Evolutionary conservation across 306 rosid genomes (phyloP), one percentile per base, ranked within the genome.

Genomic region (Gastrolobium villosum): DNA sequence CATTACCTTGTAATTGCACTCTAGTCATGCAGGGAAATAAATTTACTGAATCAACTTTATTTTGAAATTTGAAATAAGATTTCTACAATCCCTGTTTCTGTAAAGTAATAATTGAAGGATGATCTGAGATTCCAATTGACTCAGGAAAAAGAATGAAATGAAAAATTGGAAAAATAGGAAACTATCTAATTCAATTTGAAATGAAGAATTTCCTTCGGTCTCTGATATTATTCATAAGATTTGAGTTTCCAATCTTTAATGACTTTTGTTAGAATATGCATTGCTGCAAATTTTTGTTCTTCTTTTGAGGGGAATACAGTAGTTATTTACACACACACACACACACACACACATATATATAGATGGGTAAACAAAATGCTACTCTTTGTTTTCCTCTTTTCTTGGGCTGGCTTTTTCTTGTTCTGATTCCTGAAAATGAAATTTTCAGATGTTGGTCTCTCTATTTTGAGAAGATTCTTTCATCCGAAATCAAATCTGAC

Each of bases 371-470:
- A 31, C 5, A 6, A 73, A 45, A 34, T 34, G 8, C 11, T 50
- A 4, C 45, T 3, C 26, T 7, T 32, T 31, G 5, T 45, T 61
- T 74, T 41, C 20, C 37, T 28, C n/a, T n/a, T 54, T 68, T 75
- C 53, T 41, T 65, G 40, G 59, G 73, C 54, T 78, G 13, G 37
- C 69, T 63, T 55, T 52, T 68, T 61, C 55, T 35, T 73, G 15
- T 39, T n/a, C 76, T 83, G 35, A 72, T 87, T 74, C 6, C 72
- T 66, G 40, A 54, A 77, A 72, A 41, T 89, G 41, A 68, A 60
- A 56, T 46, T 88, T 84, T 87, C 96, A 95, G 98, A 90, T 88
- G 93, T 91, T 66, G 99, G 99, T 44, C 97, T 93, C 57, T 89
- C 98, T 37, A 63, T 95, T 81, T 71, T 95, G 77, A 88, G 96